A percentile compares a stretch with the other conserved stretches of the same genome.
Evolutionary conservation across 306 rosid species (phyloP).

Genomic region (Prunus kanzakura): DNA sequence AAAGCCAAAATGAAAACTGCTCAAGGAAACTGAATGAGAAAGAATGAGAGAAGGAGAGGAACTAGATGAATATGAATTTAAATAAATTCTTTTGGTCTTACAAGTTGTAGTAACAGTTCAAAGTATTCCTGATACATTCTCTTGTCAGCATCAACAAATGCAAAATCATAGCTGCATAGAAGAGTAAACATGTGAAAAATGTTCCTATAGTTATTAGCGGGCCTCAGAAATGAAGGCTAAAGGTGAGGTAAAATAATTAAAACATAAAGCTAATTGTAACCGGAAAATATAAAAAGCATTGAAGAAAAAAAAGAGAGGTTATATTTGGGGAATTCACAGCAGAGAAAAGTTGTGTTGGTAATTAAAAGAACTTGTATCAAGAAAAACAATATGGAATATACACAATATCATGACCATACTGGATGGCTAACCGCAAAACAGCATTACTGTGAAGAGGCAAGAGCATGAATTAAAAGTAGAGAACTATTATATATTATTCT

Average conservation of each 20-base stretch:
- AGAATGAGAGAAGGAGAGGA: not conserved
- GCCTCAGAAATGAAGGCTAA: not conserved
- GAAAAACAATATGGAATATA: not conserved
- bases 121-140: conserved; percentile 75
- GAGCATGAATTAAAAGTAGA: not conserved
- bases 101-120: conserved; percentile 74
- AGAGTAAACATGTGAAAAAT: not conserved
- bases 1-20: not conserved
- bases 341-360: not conserved
- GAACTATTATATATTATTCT: not conserved
- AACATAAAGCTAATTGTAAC: not conserved
- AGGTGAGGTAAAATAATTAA: not conserved
- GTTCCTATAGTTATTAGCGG: conserved; percentile 15
- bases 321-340: not conserved
- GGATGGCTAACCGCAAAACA: not conserved
- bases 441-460: not conserved
- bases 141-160: conserved; percentile 94
- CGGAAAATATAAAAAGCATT: not conserved
- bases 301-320: not conserved
- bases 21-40: not conserved
- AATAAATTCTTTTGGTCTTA: conserved; percentile 31
- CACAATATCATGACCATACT: not conserved
- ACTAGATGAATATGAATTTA: not conserved
- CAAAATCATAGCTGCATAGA: conserved; percentile 82
- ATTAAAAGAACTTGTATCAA: not conserved